These are phyloP conservation scores for Suillus cothurnatus DNA, from an alignment of 768 basidiomycete species.

Conservation along the genomic window DNA sequence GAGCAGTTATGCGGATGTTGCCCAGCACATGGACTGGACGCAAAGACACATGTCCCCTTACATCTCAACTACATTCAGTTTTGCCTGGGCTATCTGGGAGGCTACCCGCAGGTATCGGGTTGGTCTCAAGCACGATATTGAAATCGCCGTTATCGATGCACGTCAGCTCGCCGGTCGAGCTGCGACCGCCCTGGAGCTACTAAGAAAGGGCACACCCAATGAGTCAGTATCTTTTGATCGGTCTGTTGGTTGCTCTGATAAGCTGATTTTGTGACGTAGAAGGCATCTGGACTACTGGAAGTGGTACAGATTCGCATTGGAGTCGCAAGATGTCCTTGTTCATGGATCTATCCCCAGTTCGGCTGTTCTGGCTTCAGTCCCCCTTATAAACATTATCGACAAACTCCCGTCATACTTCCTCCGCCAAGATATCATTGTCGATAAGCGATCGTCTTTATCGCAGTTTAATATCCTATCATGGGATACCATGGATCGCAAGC, in stretches of 20 bases:
- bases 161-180: constrained; percentile 55
- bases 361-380: constrained; percentile 71
- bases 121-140: constrained; percentile 72
- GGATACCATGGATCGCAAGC: constrained; percentile 62
- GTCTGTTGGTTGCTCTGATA: not conserved
- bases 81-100: constrained; percentile 83
- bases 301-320: constrained; percentile 74
- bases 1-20: constrained; percentile 62
- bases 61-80: constrained; percentile 78
- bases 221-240: constrained; percentile 47
- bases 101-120: constrained; percentile 73
- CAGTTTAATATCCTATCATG: constrained; percentile 46
- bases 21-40: constrained; percentile 76
- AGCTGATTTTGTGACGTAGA: constrained; percentile 34
- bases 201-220: constrained; percentile 51
- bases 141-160: constrained; percentile 81
- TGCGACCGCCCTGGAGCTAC: constrained; percentile 65
- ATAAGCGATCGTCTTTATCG: constrained; percentile 28
- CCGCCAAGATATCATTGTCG: constrained; percentile 33
- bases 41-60: constrained; percentile 70
- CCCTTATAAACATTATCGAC: constrained; percentile 62
- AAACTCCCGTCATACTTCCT: constrained; percentile 76
- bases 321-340: constrained; percentile 76
- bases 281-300: constrained; percentile 69
- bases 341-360: constrained; percentile 65